These are phyloP conservation scores for Ceraceosorus bombacis DNA, from an alignment of 1,284 basidiomycete genomes.

Conservation along the genomic window DNA sequence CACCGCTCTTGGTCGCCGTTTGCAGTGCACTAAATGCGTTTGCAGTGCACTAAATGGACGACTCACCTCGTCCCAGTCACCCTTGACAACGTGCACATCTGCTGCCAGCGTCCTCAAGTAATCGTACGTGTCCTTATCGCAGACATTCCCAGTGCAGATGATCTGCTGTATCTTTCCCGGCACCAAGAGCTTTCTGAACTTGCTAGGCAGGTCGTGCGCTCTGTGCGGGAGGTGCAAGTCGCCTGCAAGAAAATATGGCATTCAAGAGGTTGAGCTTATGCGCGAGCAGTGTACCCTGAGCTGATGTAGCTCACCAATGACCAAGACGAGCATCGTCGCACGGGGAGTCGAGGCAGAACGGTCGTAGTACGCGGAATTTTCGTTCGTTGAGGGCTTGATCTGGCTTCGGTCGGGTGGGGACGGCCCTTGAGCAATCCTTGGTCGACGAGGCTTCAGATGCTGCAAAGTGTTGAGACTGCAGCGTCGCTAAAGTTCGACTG, in stretches of 20 bases:
- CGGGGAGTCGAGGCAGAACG: too few species aligned
- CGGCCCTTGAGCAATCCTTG: too few species aligned
- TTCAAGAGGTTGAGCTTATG: background rate
- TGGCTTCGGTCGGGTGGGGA: too few species aligned
- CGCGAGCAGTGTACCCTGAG: background rate
- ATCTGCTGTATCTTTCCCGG: conserved; percentile 97
- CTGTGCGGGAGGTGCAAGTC: conserved; percentile 44
- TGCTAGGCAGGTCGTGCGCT: conserved; percentile 78
- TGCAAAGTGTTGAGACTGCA: too few species aligned
- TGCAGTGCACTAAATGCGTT: background rate
- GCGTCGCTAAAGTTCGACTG: too few species aligned
- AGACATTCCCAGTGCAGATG: conserved; percentile 93
- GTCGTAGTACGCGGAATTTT: too few species aligned
- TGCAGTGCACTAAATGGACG: background rate
- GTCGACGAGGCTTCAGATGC: too few species aligned
- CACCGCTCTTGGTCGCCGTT: background rate
- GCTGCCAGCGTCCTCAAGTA: conserved; percentile 94
- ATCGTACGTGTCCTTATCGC: conserved; percentile 93
- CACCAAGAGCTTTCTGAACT: conserved; percentile 92
- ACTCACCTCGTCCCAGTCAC: conserved; percentile 87
- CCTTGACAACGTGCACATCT: conserved; percentile 83
- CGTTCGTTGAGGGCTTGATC: too few species aligned
- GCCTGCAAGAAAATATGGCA: conserved; percentile 6
- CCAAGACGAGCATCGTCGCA: background rate
- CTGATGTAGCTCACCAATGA: background rate